Evolutionary conservation across 2,329 filamentous ascomycete genomes (phyloP).

Genomic region (Mycosphaerella arachidis): DNA sequence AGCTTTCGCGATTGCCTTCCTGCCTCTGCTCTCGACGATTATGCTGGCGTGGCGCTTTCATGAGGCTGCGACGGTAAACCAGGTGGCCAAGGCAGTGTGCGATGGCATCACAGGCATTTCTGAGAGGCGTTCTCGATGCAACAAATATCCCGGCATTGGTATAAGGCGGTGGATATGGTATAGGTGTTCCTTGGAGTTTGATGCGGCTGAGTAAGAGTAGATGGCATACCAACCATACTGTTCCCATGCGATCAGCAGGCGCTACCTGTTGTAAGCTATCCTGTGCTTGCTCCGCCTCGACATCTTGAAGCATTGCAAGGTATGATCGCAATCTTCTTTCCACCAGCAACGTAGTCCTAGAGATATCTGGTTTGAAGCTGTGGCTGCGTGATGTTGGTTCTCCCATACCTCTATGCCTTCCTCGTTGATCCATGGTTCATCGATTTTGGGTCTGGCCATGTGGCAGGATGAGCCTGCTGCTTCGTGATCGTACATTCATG

Average conservation of each 20-base stretch:
- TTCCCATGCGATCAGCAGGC: not conserved
- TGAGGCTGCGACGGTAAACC: conserved; percentile 15
- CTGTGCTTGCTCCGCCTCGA: not conserved
- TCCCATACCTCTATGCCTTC: too few relatives aligned
- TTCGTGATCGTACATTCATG: not conserved
- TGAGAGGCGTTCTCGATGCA: not conserved
- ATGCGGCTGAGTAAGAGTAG: not conserved
- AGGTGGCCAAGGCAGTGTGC: not conserved
- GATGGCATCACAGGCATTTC: not conserved
- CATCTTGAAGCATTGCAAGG: not conserved
- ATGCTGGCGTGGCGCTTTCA: conserved; percentile 29
- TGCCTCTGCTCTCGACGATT: conserved; percentile 32
- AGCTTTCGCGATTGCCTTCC: conserved; percentile 36
- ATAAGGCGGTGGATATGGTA: not conserved
- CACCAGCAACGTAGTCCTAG: too few relatives aligned
- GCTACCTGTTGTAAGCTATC: not conserved
- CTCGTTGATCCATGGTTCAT: too few relatives aligned
- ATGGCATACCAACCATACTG: not conserved
- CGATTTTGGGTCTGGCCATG: too few relatives aligned
- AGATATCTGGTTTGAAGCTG: too few relatives aligned
- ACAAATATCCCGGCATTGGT: not conserved
- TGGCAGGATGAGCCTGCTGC: not conserved
- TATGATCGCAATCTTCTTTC: too few relatives aligned
- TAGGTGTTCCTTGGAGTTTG: not conserved
- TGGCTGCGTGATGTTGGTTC: too few relatives aligned